A percentile compares a stretch with the other conserved stretches of the same genome.
These are phyloP conservation scores for Fomitopsis pinicola DNA, from an alignment of 1,284 basidiomycete genomes.

Conservation along the genomic window DNA sequence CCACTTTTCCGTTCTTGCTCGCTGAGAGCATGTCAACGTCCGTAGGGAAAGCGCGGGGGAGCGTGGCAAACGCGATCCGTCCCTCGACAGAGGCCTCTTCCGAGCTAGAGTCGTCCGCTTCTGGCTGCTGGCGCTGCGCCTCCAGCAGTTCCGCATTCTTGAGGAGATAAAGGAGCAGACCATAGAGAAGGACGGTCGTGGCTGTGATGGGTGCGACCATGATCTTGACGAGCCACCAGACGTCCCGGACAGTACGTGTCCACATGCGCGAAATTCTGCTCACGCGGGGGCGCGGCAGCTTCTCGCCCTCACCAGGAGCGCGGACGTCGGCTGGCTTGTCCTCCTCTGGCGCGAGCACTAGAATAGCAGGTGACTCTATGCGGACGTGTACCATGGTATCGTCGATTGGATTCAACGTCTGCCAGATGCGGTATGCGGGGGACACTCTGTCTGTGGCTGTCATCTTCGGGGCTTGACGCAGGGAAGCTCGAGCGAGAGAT, in stretches of 20 bases:
- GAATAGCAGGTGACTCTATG: slow-evolving; percentile 74
- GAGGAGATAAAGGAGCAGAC: slow-evolving; percentile 82
- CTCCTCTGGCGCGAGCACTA: slow-evolving; percentile 55
- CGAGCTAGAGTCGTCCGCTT: slow-evolving; percentile 28
- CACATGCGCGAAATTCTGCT: slow-evolving; percentile 44
- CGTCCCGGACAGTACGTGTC: slow-evolving; percentile 44
- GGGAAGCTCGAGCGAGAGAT: slow-evolving; percentile 31
- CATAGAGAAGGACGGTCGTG: slow-evolving; percentile 75
- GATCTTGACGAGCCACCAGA: slow-evolving; percentile 77
- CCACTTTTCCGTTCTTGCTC: slow-evolving; percentile 58
- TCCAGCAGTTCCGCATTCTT: slow-evolving; percentile 92
- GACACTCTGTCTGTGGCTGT: slow-evolving; percentile 28
- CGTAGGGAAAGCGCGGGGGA: slow-evolving; percentile 72
- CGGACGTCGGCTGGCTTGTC: slow-evolving; percentile 12
- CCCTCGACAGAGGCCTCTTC: slow-evolving; percentile 39
- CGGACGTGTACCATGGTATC: slow-evolving; percentile 73
- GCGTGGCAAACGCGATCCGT: slow-evolving; percentile 57
- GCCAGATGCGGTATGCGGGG: slow-evolving; percentile 74
- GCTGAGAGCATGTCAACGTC: slow-evolving; percentile 81
- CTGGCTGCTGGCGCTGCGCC: slow-evolving; percentile 66
- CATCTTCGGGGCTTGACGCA: slow-evolving; percentile 28
- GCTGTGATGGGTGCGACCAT: slow-evolving; percentile 81
- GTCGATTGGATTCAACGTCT: slow-evolving; percentile 71
- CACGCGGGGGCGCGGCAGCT: slow-evolving; percentile 35
- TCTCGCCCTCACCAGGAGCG: slow-evolving; percentile 18